A percentile compares a stretch with the other conserved stretches of the same genome.
Conservation (phyloP, 345 rosid genomes). For the Bruguiera gymnorhiza region DNA sequence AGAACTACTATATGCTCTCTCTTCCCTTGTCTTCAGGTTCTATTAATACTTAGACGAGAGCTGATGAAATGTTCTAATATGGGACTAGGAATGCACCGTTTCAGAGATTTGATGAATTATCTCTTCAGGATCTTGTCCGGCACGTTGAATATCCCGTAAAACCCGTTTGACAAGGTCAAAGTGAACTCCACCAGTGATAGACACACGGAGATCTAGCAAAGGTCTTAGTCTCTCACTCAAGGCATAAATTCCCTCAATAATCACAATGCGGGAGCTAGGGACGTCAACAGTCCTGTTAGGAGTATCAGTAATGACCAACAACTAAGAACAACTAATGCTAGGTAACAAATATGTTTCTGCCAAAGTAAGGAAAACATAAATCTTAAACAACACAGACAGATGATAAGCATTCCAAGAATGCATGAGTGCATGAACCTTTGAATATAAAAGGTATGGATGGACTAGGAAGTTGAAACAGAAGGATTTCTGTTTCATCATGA, state of each 20-base stretch:
- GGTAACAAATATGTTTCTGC: conserved; percentile 6
- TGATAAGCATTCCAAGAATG: neutral
- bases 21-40: no score
- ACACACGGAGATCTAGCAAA: conserved; percentile 89
- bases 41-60: no score
- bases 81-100: conserved; percentile 55
- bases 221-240: conserved; percentile 87
- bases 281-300: conserved; percentile 73
- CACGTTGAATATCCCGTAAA: conserved; percentile 94
- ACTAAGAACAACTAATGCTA: conserved; percentile 16
- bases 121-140: conserved; percentile 97
- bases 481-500: neutral
- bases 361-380: neutral
- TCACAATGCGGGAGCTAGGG: conserved; percentile 86
- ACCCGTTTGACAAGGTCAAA: conserved; percentile 98
- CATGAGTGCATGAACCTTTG: conserved; percentile 1
- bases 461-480: neutral
- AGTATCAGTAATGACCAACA: conserved; percentile 18
- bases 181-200: conserved; percentile 96
- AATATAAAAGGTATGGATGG: neutral
- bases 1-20: no score
- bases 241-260: conserved; percentile 94
- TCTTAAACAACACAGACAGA: neutral
- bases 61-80: conserved; percentile 11
- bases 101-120: conserved; percentile 98